Conservation (phyloP, 1,284 basidiomycete genomes). For the Athelia sp. region DNA sequence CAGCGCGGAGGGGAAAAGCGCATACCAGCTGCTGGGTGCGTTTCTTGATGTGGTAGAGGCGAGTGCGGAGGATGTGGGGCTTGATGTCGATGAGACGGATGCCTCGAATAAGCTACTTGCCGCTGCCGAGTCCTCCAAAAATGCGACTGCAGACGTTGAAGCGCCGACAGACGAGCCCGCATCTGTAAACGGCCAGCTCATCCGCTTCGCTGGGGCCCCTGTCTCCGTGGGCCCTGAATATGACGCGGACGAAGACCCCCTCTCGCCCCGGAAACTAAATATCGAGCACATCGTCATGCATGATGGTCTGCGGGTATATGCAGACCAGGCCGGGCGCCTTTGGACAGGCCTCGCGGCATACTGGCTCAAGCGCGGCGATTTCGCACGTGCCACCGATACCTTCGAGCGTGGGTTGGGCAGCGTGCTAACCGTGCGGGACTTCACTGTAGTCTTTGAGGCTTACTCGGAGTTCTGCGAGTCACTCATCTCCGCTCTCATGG, state of each 20-base stretch:
- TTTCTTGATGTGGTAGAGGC: slow-evolving; percentile 92
- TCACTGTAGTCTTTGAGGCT: slow-evolving; percentile 97
- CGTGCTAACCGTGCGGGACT: slow-evolving; percentile 94
- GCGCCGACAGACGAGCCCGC: slow-evolving; percentile 36
- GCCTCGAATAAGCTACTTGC: slow-evolving; percentile 43
- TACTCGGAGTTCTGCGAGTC: slow-evolving; percentile 94
- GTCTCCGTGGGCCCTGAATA: slow-evolving; percentile 50
- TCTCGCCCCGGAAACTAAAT: slow-evolving; percentile 73
- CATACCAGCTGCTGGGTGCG: slow-evolving; percentile 90
- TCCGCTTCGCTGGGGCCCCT: slow-evolving; percentile 73
- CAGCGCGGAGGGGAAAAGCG: slow-evolving; percentile 91
- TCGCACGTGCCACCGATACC: slow-evolving; percentile 81
- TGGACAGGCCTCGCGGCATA: slow-evolving; percentile 98
- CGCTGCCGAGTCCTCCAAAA: slow-evolving; percentile 37
- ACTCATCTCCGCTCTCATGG: slow-evolving; percentile 90
- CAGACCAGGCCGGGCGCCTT: slow-evolving; percentile 93
- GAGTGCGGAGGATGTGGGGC: slow-evolving; percentile 88
- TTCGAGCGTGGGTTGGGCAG: slow-evolving; percentile 86
- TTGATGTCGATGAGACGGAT: slow-evolving; percentile 76
- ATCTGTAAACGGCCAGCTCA: slow-evolving; percentile 57
- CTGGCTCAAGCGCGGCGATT: slow-evolving; percentile 97
- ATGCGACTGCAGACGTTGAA: slow-evolving; percentile 18
- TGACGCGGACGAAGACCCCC: slow-evolving; percentile 80
- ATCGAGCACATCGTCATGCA: slow-evolving; percentile 81
- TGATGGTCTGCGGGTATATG: slow-evolving; percentile 86